Evolutionary conservation across 306 rosid species (phyloP).

Genomic region (Elaeagnus macrophylla): DNA sequence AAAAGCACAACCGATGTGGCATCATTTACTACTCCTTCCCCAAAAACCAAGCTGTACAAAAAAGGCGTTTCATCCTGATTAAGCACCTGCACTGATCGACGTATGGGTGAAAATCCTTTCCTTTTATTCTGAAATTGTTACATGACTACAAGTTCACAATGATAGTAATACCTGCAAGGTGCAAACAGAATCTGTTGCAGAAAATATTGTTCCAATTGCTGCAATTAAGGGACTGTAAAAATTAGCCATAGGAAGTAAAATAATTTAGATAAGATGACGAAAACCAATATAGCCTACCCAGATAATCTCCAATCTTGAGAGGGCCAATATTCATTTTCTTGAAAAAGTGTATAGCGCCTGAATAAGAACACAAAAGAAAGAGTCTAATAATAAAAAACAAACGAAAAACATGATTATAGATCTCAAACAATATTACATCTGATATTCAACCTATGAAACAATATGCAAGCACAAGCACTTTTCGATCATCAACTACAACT

Average conservation of each 20-base stretch:
- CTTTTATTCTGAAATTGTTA: not conserved
- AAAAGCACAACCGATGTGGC: conserved; percentile 93
- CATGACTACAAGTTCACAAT: conserved; percentile 1
- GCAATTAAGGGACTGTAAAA: conserved; percentile 26
- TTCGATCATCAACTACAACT: no score
- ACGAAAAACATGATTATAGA: not conserved
- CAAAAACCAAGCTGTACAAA: conserved; percentile 81
- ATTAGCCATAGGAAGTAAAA: conserved; percentile 10
- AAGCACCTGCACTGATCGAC: conserved; percentile 53
- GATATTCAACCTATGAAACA: no score
- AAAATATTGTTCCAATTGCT: conserved; percentile 94
- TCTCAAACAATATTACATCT: not conserved
- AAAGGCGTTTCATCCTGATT: conserved; percentile 84
- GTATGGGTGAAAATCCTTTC: conserved; percentile 2
- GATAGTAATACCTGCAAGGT: conserved; percentile 63
- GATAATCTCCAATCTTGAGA: conserved; percentile 81
- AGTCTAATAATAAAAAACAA: conserved; percentile 5
- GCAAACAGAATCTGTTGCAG: conserved; percentile 95
- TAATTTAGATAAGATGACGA: not conserved
- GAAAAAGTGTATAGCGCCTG: conserved; percentile 87
- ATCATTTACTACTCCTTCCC: conserved; percentile 95
- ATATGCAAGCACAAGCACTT: no score
- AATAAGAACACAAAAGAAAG: conserved; percentile 11
- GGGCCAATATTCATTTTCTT: conserved; percentile 64
- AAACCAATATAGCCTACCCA: conserved; percentile 42